Evolutionary conservation across 2,329 filamentous ascomycete genomes (phyloP).

Genomic region (Cercospora sesami): DNA sequence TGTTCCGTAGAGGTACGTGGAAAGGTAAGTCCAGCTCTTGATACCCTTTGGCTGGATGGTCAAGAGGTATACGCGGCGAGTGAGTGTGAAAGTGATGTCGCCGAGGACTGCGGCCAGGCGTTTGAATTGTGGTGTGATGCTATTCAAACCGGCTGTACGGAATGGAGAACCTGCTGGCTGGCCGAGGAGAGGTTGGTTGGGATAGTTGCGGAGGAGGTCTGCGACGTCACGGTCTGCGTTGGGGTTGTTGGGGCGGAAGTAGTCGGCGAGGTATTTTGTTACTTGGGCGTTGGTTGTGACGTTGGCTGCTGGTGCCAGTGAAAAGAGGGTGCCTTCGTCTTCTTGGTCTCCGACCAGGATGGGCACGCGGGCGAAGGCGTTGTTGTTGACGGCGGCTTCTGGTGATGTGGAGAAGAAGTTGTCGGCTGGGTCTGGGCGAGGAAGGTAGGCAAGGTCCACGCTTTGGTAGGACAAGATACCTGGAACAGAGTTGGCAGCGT

Average conservation of each 20-base stretch:
- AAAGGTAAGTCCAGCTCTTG: slow-evolving; percentile 75
- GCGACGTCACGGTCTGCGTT: slow-evolving; percentile 44
- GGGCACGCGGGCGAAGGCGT: slow-evolving; percentile 44
- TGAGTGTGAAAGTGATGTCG: slow-evolving; percentile 72
- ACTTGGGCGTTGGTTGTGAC: slow-evolving; percentile 62
- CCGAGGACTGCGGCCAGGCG: slow-evolving; percentile 71
- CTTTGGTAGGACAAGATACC: slow-evolving; percentile 61
- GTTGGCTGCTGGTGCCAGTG: slow-evolving; percentile 64
- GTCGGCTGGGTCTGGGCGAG: slow-evolving; percentile 64
- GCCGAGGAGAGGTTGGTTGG: slow-evolving; percentile 46
- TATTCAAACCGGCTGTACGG: slow-evolving; percentile 66
- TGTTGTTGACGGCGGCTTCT: slow-evolving; percentile 55
- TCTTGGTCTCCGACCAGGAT: slow-evolving; percentile 72
- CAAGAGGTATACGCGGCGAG: slow-evolving; percentile 64
- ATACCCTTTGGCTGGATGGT: slow-evolving; percentile 49
- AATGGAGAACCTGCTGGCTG: slow-evolving; percentile 68
- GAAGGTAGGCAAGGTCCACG: slow-evolving; percentile 71
- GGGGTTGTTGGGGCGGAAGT: slow-evolving; percentile 52
- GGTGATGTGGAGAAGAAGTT: slow-evolving; percentile 62
- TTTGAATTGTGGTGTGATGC: slow-evolving; percentile 75
- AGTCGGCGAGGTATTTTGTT: slow-evolving; percentile 62
- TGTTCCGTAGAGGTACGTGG: slow-evolving; percentile 69
- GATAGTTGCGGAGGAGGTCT: slow-evolving; percentile 63
- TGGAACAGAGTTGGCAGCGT: slow-evolving; percentile 70
- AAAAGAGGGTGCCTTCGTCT: slow-evolving; percentile 59